These are phyloP conservation scores for Colletotrichum sansevieriae DNA, from an alignment of 2,329 filamentous ascomycete species.

Conservation along the genomic window DNA sequence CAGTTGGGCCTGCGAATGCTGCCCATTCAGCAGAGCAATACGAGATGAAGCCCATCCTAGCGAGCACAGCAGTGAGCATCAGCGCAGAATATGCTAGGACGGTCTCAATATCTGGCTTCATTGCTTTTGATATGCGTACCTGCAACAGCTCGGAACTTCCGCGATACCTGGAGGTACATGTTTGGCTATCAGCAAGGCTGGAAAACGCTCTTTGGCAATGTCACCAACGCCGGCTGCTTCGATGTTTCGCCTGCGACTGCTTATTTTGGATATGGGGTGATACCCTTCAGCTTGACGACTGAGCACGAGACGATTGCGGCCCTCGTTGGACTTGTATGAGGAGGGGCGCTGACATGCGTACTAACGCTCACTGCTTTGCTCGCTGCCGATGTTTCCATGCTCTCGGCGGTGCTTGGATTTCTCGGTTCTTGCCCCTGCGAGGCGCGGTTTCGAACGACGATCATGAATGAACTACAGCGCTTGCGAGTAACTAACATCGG, in stretches of 20 bases:
- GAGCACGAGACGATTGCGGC: conserved; percentile 18
- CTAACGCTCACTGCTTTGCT: conserved; percentile 54
- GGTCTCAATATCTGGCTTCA: conserved; percentile 32
- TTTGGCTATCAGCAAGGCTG: conserved; percentile 9
- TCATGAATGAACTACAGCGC: conserved; percentile 51
- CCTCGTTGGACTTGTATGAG: conserved; percentile 7
- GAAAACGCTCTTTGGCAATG: background rate
- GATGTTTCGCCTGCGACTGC: conserved; percentile 19
- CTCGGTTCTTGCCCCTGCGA: conserved; percentile 45
- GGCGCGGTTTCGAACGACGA: conserved; percentile 41
- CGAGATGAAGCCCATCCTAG: conserved; percentile 45
- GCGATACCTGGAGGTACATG: background rate
- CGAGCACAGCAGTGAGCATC: conserved; percentile 68
- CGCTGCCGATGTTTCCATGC: conserved; percentile 43
- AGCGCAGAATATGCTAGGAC: conserved; percentile 44
- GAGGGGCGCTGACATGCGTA: conserved; percentile 36
- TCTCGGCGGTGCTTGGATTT: conserved; percentile 31
- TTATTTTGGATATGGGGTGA: conserved; percentile 37
- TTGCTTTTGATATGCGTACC: conserved; percentile 30
- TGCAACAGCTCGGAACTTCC: conserved; percentile 1
- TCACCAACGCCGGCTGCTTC: conserved; percentile 7
- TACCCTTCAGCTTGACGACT: conserved; percentile 36
- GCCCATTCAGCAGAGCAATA: conserved; percentile 18
- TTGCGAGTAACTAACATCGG: conserved; percentile 74
- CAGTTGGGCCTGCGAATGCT: conserved; percentile 30